Percentiles rank a stretch among this genome's conserved stretches.
phyloP scores from a whole-genome alignment of 2,329 filamentous ascomycete species.

The Fonsecaea erecta region DNA sequence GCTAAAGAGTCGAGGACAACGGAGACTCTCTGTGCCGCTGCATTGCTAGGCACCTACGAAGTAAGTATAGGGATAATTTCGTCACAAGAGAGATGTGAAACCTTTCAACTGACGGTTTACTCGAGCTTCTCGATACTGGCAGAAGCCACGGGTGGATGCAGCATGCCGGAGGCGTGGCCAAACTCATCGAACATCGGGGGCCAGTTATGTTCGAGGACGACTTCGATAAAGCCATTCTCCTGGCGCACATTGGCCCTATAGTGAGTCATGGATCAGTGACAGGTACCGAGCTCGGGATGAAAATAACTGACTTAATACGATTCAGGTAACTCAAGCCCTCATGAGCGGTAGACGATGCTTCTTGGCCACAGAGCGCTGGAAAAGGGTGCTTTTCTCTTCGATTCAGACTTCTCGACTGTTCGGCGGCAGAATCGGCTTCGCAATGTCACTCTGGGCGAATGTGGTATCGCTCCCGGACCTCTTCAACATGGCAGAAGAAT shows the following conservation, averaged over 20 bases:
- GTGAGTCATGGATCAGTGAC: neutral
- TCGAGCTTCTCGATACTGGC: neutral
- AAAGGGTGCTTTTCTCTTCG: neutral
- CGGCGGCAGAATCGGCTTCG: neutral
- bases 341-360: neutral
- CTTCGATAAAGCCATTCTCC: neutral
- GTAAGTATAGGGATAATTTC: neutral
- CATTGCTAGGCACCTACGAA: neutral
- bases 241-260: neutral
- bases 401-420: neutral
- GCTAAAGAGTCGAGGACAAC: neutral
- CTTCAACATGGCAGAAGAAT: neutral
- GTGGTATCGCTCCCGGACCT: neutral
- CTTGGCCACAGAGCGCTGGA: neutral
- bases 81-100: neutral
- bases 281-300: neutral
- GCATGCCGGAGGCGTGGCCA: neutral
- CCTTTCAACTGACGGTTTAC: neutral
- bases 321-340: neutral
- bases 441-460: neutral
- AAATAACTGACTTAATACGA: neutral
- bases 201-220: neutral
- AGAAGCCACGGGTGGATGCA: neutral
- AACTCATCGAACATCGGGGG: neutral
- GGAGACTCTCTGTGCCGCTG: neutral